Base-by-base conservation (phyloP, 192 early-diverging fungal genomes). In the Umbelopsis vinacea region DNA sequence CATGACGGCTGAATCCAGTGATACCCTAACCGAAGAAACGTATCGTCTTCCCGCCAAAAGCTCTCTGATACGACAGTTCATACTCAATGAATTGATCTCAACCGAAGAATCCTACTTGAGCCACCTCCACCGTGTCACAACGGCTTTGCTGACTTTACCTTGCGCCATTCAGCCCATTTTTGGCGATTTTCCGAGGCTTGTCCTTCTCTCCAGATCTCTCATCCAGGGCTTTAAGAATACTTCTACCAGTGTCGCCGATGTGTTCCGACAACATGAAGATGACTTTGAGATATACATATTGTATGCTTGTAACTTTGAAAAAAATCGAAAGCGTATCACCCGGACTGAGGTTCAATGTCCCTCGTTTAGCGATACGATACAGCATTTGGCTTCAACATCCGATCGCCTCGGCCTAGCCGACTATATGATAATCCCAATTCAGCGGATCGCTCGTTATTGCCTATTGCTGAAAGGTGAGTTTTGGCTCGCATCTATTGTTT, bases 341-440 rank as follows among this genome's bases (percentile, higher is more conserved):
- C 53, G 74, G n/a, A 52, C 71, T 24, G 69, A 78, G 48, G n/a
- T 50, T 63, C 67, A 71, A 68, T 79, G 57, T 29, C 48, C 68
- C 22, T 54, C 69, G 23, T 78, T 70, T 70, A 66, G 77, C 14
- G 74, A 78, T 50, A 43, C 78, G 7, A 48, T 81, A 47, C 67
- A 75, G 71, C 73, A 79, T 63, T 33, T 9, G 55, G 17, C 19
- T 43, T 52, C 46, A 22, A 75, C 83, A 46, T 76, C 78, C 26
- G 83, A 79, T 19, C 82, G 81, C 45, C 77, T 93, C 45, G 83
- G 81, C 38, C 78, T 97, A n/a, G 80, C 83, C 22, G 91, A 92
- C 71, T 79, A 91, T 67, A 81, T 93, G 76, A 91, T 93, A 52
- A 83, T 91, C 79, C 91, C 91, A 3, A 91, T 93, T 29, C 91